Base-by-base conservation (phyloP, 768 basidiomycete species). In the Pisolithus marmoratus region DNA sequence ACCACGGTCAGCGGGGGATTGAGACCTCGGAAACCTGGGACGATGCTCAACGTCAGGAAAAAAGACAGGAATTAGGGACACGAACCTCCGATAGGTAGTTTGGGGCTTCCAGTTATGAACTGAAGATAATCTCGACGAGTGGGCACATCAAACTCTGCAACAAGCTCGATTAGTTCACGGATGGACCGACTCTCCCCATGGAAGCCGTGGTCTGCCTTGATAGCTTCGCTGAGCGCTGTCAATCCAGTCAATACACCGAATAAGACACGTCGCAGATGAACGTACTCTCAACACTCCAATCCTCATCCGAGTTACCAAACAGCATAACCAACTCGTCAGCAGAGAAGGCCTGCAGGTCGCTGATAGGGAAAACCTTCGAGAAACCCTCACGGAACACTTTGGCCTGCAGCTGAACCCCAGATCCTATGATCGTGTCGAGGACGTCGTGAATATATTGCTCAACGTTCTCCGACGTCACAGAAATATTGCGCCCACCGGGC, bases 161-260 rank as follows among this genome's bases (percentile, higher is more conserved):
- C 90, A 56, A 92, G 79, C 49, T 89, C 90, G 23, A 97, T 69
- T 50, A 99, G 77, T 62, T 91, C 84, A 42, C 86, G 83, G 54
- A 99, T 94, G 0, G 93, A 84, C 36, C 87, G 84, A 63, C 92
- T 94, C 64, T 98, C 95, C 12, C 87, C 84, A 62, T 95, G 94
- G 77, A 94, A 99, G 8, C 96, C 96, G 64, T 99, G 96, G 62
- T 99, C 96, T 11, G 96, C 96, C 69, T 97, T 98, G 66, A 97
- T 68, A 3, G 88, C 84, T 65, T 95, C 94, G 36, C 79, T 82
- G 31, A 98, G 77, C 20, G 93, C 95, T 96, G 57, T 38, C 17
- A 55, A 24, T 38, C 38, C 38, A 38, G 47, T 58, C 19, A 45
- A 40, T 23, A 43, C n/a, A 43, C 26, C 9, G 12, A 7, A 12